A percentile compares a stretch with the other conserved stretches of the same genome.
Evolutionary conservation across 2,329 filamentous ascomycete genomes (phyloP).

Genomic region (Calonectria pseudoreteaudii): DNA sequence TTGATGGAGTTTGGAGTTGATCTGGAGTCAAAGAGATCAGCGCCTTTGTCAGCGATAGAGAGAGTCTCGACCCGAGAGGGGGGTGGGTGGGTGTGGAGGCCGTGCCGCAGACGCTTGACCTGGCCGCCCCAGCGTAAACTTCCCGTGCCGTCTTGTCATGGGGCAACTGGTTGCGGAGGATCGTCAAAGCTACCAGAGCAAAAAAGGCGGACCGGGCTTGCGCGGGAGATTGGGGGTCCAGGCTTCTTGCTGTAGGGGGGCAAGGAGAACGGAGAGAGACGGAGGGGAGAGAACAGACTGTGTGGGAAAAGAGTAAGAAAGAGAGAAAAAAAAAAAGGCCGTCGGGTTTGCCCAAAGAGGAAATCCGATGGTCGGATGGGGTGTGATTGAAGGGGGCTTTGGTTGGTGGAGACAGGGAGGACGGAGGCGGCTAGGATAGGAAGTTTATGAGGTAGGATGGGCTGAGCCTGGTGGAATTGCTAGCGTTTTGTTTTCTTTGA

Average conservation of each 20-base stretch:
- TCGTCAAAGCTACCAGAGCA: slow-evolving; percentile 3
- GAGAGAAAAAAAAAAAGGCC: not conserved
- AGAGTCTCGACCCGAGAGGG: too few species aligned
- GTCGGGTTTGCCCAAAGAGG: slow-evolving; percentile 33
- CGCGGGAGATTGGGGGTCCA: not conserved
- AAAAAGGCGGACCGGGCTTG: not conserved
- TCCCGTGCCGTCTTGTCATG: slow-evolving; percentile 15
- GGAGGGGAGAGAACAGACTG: not conserved
- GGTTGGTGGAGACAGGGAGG: slow-evolving; percentile 9
- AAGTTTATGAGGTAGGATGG: slow-evolving; percentile 4
- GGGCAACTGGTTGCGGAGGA: slow-evolving; percentile 20
- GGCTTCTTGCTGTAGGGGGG: not conserved
- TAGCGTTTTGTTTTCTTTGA: not conserved
- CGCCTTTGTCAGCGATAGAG: not conserved
- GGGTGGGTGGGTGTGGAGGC: not conserved
- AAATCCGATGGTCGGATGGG: slow-evolving; percentile 26
- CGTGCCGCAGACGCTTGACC: not conserved
- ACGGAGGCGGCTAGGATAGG: not conserved
- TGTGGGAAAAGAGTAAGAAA: not conserved
- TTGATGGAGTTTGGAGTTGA: slow-evolving; percentile 12
- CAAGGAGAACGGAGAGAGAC: not conserved
- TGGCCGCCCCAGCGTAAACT: not conserved
- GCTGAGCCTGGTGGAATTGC: not conserved
- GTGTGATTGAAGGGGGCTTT: slow-evolving; percentile 4
- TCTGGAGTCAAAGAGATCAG: slow-evolving; percentile 2